Evolutionary conservation across 108 stramenopile species (phyloP), one percentile per base, ranked within the genome.

Genomic region (Cyclostephanos tholiformis): DNA sequence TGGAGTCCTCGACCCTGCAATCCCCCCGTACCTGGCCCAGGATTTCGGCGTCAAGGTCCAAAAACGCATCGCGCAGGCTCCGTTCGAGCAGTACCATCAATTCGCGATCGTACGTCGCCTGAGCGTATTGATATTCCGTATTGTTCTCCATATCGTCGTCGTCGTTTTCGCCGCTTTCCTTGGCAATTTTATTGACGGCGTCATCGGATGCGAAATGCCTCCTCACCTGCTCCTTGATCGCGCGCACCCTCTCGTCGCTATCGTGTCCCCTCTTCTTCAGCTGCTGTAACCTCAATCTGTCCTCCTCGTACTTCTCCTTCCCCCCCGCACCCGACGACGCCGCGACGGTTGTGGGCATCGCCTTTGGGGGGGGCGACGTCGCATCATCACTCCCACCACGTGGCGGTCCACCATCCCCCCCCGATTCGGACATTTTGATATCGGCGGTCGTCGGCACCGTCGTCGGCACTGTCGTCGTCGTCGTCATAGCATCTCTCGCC

Each of bases 21-120:
- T 59, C 51, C 35, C 82, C 74, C 30, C 75, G 49, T 19, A 72
- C 73, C 14, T 58, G 72, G 43, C 66, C 43, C 1, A 85, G 79
- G 46, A 94, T 83, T 57, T 89, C 84, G 0, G 73, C 38, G 68
- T 96, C 92, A 4, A 87, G 46, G 55, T 86, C 84, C 26, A 90
- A 41, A 62, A 90, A 94, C 20, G 86, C 82, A 53, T 86, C 74
- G 35, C 72, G 50, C 6, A 91, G 46, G 13, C 88, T 77, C 9
- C 52, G 46, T 68, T 88, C 85, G 6, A 88, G 49, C 25, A 84
- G 69, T 4, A 75, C 67, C 58, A 80, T 67, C 11, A 82, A 69
- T 12, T 70, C 36, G 53, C 65, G 68, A 56, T 77, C 56, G 57
- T 77, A 76, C 23, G 65, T 32, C 46, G 74, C 77, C 62, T 52